Conservation (phyloP, 2,329 filamentous ascomycete genomes). For the Alternaria brassicae region DNA sequence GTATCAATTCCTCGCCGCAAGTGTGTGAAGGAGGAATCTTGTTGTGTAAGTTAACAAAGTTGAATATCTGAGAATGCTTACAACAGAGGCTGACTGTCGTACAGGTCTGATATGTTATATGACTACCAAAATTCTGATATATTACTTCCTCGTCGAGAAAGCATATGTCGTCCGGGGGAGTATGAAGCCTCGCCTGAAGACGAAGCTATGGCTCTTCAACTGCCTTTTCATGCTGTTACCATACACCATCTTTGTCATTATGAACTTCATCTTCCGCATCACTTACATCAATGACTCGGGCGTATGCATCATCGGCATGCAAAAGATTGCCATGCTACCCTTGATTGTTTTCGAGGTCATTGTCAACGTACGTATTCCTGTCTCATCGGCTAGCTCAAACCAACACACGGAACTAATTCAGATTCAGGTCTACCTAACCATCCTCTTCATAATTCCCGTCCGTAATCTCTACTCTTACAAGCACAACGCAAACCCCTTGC, state of each 20-base stretch:
- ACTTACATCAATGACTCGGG: constrained; percentile 61
- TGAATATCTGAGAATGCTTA: not conserved
- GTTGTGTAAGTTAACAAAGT: constrained; percentile 53
- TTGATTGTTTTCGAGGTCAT: constrained; percentile 67
- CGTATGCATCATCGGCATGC: constrained; percentile 68
- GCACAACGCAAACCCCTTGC: constrained; percentile 53
- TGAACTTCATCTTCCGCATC: constrained; percentile 69
- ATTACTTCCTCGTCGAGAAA: constrained; percentile 70
- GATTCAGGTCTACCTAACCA: constrained; percentile 63
- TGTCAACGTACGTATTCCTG: constrained; percentile 58
- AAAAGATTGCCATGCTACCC: constrained; percentile 65
- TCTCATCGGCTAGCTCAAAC: not conserved
- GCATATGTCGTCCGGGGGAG: constrained; percentile 67
- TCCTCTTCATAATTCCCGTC: constrained; percentile 68
- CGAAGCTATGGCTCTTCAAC: constrained; percentile 68
- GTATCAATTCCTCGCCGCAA: constrained; percentile 59
- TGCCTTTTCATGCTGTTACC: constrained; percentile 62
- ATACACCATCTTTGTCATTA: constrained; percentile 55
- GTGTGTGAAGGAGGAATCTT: constrained; percentile 67
- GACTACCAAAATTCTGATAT: constrained; percentile 71
- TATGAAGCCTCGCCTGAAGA: constrained; percentile 60
- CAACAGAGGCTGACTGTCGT: not conserved
- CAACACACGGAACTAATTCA: constrained; percentile 3
- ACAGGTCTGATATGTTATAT: constrained; percentile 65
- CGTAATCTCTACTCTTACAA: constrained; percentile 64